phyloP scores from a whole-genome alignment of 148 eudicot genomes.

The Mesembryanthemum crystallinum region DNA sequence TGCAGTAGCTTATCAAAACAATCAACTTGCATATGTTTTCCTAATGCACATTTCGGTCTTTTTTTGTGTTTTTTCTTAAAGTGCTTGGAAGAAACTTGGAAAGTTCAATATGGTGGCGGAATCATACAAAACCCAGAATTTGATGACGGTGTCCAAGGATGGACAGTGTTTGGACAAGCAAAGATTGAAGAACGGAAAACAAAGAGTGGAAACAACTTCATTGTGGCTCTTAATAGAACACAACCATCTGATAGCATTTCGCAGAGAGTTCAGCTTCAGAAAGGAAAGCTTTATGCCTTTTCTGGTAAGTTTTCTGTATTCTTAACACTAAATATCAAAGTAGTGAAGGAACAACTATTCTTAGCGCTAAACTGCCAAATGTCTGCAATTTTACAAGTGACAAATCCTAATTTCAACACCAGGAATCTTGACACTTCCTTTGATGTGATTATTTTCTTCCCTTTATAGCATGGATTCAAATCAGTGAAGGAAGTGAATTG shows the following conservation, averaged over 20 bases:
- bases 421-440: neutral
- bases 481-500: slow-evolving; percentile 41
- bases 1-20: neutral
- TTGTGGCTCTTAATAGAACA: slow-evolving; percentile 44
- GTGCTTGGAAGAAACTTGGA: slow-evolving; percentile 52
- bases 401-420: too few species aligned
- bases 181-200: slow-evolving; percentile 31
- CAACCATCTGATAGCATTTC: slow-evolving; percentile 43
- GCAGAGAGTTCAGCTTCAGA: slow-evolving; percentile 33
- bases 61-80: slow-evolving; percentile 17
- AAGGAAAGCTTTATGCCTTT: slow-evolving; percentile 45
- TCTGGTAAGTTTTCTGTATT: slow-evolving; percentile 35
- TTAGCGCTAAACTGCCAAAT: neutral
- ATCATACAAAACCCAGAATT: slow-evolving; percentile 50
- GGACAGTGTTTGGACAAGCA: slow-evolving; percentile 45
- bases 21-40: neutral
- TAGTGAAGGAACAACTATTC: neutral
- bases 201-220: slow-evolving; percentile 37
- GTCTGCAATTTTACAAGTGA: too few species aligned
- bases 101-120: slow-evolving; percentile 56
- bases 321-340: neutral
- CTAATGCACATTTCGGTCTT: neutral
- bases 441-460: neutral
- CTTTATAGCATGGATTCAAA: slow-evolving; percentile 59
- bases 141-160: slow-evolving; percentile 37